Base-by-base conservation (phyloP, 2,329 filamentous ascomycete genomes). In the Sporothrix curviconia region DNA sequence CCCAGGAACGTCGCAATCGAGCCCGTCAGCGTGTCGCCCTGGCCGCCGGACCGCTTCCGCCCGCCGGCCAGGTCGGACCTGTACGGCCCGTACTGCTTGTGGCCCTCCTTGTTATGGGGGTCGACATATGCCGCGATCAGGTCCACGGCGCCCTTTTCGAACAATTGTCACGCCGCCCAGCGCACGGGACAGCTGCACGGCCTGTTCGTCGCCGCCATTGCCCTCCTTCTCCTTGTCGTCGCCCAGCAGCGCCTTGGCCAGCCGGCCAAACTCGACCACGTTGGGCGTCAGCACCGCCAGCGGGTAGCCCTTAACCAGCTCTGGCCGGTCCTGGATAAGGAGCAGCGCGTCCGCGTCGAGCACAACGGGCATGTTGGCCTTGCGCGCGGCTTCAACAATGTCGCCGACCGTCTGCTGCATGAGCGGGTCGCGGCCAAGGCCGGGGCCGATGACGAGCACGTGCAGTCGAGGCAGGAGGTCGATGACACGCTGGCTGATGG, bases 1-100 rank as follows among this genome's bases (percentile, higher is more conserved):
- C 84, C 92, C 62, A 97, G 72, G 64, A 99, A 84, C 3, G 94
- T 97, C 1, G 89, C 94, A 63, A 99, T 76, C 34, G 85, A 85
- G 1, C 94, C 94, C 0, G 94, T 97, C 63, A 99, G 76, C 4
- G 94, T 97, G 73, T 99, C 94, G 1, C 94, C 94, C 73, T 99
- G 94, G 0, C 94, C 94, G 49, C 92, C 94, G 58, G 89, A 92
- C 63, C 94, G 80, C 81, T 99, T 99, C 70, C 84, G 73, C 1
- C 92, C 92, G 8, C 94, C 94, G 66, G 83, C 74, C 3, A 92
- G 73, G 64, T 96, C 91, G 25, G 86, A 88, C 0, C 87, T 75
- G 89, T 95, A 55, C 78, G 78, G 58, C 80, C 76, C 12, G 42
- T 28, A 15, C 1, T 22, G 34, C 15, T n/a, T 30, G 22, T 36